Base-by-base conservation (phyloP, 805 yeast species). In the Candida argentea region DNA sequence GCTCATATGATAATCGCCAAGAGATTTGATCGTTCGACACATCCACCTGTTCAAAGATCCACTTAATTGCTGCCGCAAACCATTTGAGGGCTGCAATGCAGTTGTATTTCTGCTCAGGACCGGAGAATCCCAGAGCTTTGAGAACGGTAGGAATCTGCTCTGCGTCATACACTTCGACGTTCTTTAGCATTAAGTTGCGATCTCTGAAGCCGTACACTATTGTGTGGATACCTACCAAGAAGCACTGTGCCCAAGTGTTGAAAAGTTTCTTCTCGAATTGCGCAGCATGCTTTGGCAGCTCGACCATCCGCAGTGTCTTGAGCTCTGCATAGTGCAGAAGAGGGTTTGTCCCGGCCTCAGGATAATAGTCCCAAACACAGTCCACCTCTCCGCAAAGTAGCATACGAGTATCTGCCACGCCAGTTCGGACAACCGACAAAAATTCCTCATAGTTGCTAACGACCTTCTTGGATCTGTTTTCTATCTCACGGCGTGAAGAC, bases 201-300 rank as follows among this genome's bases (percentile, higher is more conserved):
- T 85, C 93, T 40, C 95, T 67, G 52, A 81, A 91, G 0, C 96
- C 99, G 46, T 83, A 83, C 4, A 82, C 67, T 4, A 89, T 66
- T 33, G 70, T 70, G n/a, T 80, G 76, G 13, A 91, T 69, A 4
- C 98, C 98, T 25, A 84, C 63, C 14, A 91, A 59, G 50, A 86
- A 91, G 37, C 94, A 80, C 57, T 86, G 97, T 2, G 94, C 84
- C 99, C 99, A 91, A 0, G 93, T 68, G 35, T 63, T 70, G 48
- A 79, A 72, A 25, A 91, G 57, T 52, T 85, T 86, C 30, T 65
- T 67, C 46, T 89, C 95, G 46, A 89, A 85, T 12, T 48, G 65
- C 21, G 62, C 62, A 10, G 79, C 73, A 21, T 77, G 77, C 10
- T 66, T 61, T 4, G 74, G 71, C 12, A 69, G 61, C 14, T 58